These are phyloP conservation scores for Mycosarcoma maydis DNA, from an alignment of 1,284 basidiomycete species.

Conservation along the genomic window DNA sequence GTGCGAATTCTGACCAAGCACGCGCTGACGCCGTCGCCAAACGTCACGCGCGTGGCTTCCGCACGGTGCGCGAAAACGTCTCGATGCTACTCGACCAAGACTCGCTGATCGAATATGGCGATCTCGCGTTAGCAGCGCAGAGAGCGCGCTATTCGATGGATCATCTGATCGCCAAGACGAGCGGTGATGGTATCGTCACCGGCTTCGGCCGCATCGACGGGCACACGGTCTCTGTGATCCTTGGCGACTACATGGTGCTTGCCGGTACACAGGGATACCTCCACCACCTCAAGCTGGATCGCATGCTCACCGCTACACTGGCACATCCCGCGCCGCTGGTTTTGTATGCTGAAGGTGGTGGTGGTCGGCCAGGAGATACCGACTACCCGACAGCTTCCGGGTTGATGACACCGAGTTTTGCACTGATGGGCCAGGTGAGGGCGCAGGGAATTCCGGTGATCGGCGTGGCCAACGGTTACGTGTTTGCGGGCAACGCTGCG, in stretches of 20 bases:
- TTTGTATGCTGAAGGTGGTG: slow-evolving; percentile 55
- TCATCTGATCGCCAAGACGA: slow-evolving; percentile 27
- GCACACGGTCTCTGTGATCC: slow-evolving; percentile 18
- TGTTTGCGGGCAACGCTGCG: slow-evolving; percentile 55
- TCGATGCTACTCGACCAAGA: slow-evolving; percentile 36
- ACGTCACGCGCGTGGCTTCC: slow-evolving; percentile 38
- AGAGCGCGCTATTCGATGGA: slow-evolving; percentile 1
- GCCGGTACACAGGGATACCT: slow-evolving; percentile 53
- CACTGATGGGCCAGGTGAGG: slow-evolving; percentile 40
- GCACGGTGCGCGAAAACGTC: slow-evolving; percentile 49
- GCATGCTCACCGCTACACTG: slow-evolving; percentile 29
- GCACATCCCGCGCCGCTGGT: slow-evolving; percentile 41
- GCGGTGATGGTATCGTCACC: slow-evolving; percentile 50
- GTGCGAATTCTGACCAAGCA: slow-evolving; percentile 11
- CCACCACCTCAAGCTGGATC: slow-evolving; percentile 52
- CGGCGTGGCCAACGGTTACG: slow-evolving; percentile 49
- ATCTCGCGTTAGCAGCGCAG: slow-evolving; percentile 44
- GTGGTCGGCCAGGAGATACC: slow-evolving; percentile 50
- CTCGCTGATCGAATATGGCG: slow-evolving; percentile 48
- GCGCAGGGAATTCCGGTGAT: slow-evolving; percentile 41
- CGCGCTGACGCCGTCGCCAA: slow-evolving; percentile 26
- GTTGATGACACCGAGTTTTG: slow-evolving; percentile 46
- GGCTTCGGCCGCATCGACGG: slow-evolving; percentile 37
- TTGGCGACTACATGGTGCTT: slow-evolving; percentile 51
- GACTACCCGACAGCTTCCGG: slow-evolving; percentile 27